A percentile compares a stretch with the other conserved stretches of the same genome.
Evolutionary conservation across 2,329 filamentous ascomycete species (phyloP).

Genomic region (Diplodia intermedia): DNA sequence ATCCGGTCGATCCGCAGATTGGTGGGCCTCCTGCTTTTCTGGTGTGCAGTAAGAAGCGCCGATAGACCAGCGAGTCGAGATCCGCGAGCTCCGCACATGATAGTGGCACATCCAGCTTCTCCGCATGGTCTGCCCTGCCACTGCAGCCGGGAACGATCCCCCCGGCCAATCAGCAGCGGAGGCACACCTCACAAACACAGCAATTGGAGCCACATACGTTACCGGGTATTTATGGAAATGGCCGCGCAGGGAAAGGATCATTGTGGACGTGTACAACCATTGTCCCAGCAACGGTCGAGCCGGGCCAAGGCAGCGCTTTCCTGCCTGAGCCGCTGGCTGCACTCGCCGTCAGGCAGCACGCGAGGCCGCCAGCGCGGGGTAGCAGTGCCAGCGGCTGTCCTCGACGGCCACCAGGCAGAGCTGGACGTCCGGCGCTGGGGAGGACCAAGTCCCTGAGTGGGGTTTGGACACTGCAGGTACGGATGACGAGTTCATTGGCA

Average conservation of each 20-base stretch:
- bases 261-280: conserved; percentile 8
- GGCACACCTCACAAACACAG: conserved; percentile 18
- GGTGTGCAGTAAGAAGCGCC: conserved; percentile 5
- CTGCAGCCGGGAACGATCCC: conserved; percentile 11
- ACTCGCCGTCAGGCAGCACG: neutral
- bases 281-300: conserved; percentile 14
- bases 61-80: conserved; percentile 14
- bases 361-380: neutral
- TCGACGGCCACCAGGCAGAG: neutral
- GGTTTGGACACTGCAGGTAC: conserved; percentile 23
- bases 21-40: conserved; percentile 2
- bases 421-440: neutral
- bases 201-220: conserved; percentile 28
- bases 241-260: conserved; percentile 15
- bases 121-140: conserved; percentile 28
- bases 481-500: conserved; percentile 12
- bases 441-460: neutral
- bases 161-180: conserved; percentile 16
- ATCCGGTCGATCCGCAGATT: neutral
- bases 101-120: conserved; percentile 23
- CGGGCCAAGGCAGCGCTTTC: neutral
- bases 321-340: neutral
- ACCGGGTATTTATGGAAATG: conserved; percentile 17
- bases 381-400: neutral
- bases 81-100: conserved; percentile 27